Base-by-base conservation (phyloP, 2,329 filamentous ascomycete species). In the Didymella exigua region DNA sequence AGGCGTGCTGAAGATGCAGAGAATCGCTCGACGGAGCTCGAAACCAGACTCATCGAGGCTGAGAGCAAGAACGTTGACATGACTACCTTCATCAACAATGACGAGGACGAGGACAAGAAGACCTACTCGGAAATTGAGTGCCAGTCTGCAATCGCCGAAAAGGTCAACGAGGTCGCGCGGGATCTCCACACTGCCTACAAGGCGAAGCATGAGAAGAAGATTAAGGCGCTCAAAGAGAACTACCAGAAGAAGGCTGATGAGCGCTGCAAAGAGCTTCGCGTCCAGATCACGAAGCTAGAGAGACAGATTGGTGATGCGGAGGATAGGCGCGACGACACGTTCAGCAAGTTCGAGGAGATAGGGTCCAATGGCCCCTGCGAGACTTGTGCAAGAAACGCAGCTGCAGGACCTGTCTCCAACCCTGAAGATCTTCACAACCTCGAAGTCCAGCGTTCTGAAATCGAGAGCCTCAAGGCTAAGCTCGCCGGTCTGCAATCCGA, bases 171-270 rank as follows among this genome's bases (percentile, higher is more conserved):
- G 16, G 76, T 82, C 10, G 78, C 77, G n/a, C 85, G 91, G 26
- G 95, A 99, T 71, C 83, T 99, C 34, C 95, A 99, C 73, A 84
- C 88, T 0, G 83, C 96, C 10, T 99, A 99, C 83, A 98, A 97
- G 79, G 87, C 89, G 71, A 99, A 99, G 78, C 95, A 99, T 74
- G 93, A 98, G 79, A 91, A 88, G 59, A 99, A 99, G 79, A 93
- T 98, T 38, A 85, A 90, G 1, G 93, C 93, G 4, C 82, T 99
- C 61, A 98, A 88, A 72, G 86, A 87, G 66, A 85, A 83, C 69
- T 88, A 98, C 77, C 91, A 97, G 74, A 84, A 85, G 41, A 87
- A 93, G 49, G 95, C 91, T 85, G 91, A 96, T 76, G 96, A 96
- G 81, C 90, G 89, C 69, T 85, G 93, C 52, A 85, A 85, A 49